Evolutionary conservation across 257 asterid genomes (phyloP), one percentile per base, ranked within the genome.

Genomic region (Datura wrightii): DNA sequence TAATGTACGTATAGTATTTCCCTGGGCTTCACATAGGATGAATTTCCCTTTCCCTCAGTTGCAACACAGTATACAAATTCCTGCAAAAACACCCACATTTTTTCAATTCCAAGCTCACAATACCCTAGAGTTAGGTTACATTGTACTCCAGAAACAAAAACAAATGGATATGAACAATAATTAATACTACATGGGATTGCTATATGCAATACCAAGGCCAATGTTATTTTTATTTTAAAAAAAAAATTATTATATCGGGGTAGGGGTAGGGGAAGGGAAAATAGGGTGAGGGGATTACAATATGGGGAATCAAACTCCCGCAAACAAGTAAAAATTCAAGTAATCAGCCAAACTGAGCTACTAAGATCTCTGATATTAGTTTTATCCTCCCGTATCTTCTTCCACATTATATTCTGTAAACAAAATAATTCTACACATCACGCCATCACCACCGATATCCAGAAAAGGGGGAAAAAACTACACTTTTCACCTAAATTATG

Each of bases 1-100:
- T 15, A 34, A 31, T 78, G 82, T 48, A 31, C 41, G 15, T 34
- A 52, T 34, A 1, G 24, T 50, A 76, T 46, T 19, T 15, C 31
- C 63, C 63, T 52, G 63, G 46, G 16, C 24, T 78, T 78, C 82
- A 78, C 63, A 14, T 31, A 78, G 60, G 82, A 78, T 78, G 63
- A 52, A 52, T 24, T 78, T 63, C 46, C 10, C 82, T 63, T 78
- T 76, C n/a, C 63, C 63, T 50, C 82, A 78, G 60, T 78, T 31
- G 82, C 46, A 34, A 31, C 15, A 78, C 16, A 78, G 31, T 50
- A 78, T 31, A 34, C 46, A 78, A 15, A 14, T 31, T 52, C 82
- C 82, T 78, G 60, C 63, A 78, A 52, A 24, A 76, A 78, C 82
- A 78, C 11, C 62, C 62, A 78, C 41, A 14, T 52, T 52, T 6